Evolutionary conservation across 768 basidiomycete species (phyloP).

Genomic region (Hysterangium stoloniferum): DNA sequence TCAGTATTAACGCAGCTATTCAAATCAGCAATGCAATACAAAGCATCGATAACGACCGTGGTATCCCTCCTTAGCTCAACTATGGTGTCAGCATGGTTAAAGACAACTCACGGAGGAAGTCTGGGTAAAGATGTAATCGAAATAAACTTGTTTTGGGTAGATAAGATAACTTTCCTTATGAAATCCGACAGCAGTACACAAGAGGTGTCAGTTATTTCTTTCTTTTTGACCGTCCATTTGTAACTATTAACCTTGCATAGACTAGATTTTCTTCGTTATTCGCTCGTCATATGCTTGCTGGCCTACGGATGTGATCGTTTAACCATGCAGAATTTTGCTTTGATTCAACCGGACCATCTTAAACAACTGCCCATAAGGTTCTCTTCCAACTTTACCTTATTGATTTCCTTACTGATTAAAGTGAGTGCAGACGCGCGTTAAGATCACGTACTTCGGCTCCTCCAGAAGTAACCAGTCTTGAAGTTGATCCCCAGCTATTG

Average conservation of each 20-base stretch:
- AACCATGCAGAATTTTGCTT: slow-evolving; percentile 34
- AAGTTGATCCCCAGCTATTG: slow-evolving; percentile 51
- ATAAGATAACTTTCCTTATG: neutral
- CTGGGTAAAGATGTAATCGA: slow-evolving; percentile 30
- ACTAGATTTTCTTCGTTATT: slow-evolving; percentile 49
- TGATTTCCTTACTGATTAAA: neutral
- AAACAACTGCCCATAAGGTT: slow-evolving; percentile 50
- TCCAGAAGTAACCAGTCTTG: slow-evolving; percentile 55
- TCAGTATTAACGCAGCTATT: slow-evolving; percentile 42
- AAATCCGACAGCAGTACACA: slow-evolving; percentile 11
- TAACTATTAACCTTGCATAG: slow-evolving; percentile 19
- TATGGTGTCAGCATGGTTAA: slow-evolving; percentile 53
- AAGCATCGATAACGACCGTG: slow-evolving; percentile 36
- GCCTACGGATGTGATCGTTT: slow-evolving; percentile 59
- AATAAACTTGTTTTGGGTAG: neutral
- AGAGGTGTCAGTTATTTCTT: slow-evolving; percentile 31
- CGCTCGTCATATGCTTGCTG: slow-evolving; percentile 51
- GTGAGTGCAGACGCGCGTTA: slow-evolving; percentile 38
- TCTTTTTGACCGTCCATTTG: neutral
- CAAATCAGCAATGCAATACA: slow-evolving; percentile 30
- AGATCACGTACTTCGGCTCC: slow-evolving; percentile 33
- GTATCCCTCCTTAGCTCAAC: slow-evolving; percentile 46
- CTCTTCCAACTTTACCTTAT: neutral
- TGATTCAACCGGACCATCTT: slow-evolving; percentile 44
- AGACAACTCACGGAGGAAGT: slow-evolving; percentile 49